Evolutionary conservation across 305 asterid genomes (phyloP).

Genomic region (Solanum hybrid): DNA sequence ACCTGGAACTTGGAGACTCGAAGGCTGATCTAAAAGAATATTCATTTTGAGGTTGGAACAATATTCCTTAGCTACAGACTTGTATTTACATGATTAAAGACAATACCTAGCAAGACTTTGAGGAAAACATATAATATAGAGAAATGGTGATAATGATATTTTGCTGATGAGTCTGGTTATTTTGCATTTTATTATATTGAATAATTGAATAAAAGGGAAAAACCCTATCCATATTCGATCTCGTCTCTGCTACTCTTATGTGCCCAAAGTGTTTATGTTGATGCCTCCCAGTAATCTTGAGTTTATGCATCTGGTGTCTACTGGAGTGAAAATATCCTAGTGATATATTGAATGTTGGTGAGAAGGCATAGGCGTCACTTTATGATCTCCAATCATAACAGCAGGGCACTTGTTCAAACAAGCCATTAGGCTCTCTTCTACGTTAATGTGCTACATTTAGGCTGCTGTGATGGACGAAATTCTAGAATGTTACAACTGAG

Average conservation of each 20-base stretch:
- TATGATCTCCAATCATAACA: background rate
- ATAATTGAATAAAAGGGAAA: background rate
- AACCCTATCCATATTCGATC: background rate
- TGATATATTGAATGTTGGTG: background rate
- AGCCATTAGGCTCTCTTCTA: background rate
- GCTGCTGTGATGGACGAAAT: background rate
- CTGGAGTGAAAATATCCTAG: background rate
- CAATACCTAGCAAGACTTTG: background rate
- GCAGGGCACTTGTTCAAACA: background rate
- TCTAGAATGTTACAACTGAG: background rate
- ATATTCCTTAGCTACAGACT: background rate
- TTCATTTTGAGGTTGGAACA: slow-evolving; percentile 34
- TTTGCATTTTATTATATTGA: background rate
- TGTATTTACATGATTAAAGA: background rate
- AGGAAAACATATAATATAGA: background rate
- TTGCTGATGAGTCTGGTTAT: background rate
- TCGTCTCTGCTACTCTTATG: background rate
- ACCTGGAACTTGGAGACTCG: slow-evolving; percentile 42
- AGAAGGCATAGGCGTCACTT: background rate
- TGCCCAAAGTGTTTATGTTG: background rate
- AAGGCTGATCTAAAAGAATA: slow-evolving; percentile 63
- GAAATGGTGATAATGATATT: background rate
- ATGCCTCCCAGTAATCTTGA: background rate
- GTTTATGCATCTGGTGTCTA: background rate
- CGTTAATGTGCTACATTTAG: background rate